Base-by-base conservation (phyloP, 306 rosid species). In the Medicago lupulina region DNA sequence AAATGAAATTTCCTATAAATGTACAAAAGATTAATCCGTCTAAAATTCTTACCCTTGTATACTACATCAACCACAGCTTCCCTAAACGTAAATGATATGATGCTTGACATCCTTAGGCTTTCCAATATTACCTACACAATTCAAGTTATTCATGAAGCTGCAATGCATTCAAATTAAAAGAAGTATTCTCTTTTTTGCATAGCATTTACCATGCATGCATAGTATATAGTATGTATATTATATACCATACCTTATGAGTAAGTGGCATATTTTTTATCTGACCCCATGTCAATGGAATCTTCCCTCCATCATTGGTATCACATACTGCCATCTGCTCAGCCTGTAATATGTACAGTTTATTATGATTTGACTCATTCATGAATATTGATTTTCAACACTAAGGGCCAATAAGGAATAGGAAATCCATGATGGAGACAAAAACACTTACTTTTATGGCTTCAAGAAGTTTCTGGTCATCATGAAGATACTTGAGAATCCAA, bases 401-500 rank as follows among this genome's bases (percentile, higher is more conserved):
- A 58, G 63, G 82, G 71, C 60, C 79, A 62, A 73, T 66, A 15
- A 13, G 38, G 78, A 85, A 61, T 21, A 50, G 70, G 13, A 62
- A 62, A 83, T 58, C 36, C 46, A 46, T 60, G 19, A 61, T 59
- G 44, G 38, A 38, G 71, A 65, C 58, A 55, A 76, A 13, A 41
- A 63, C 6, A 50, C 72, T 62, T 73, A 36, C 98, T 80, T 84
- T 85, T 2, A 91, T 80, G 58, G 89, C 87, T 77, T 88, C 87
- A 77, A 94, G 91, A 81, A 91, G 92, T 75, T 88, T 90, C 55
- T 61, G 92, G 79, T 91, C 84, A 67, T 94, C 97, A 61, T 94
- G 87, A 77, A 94, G 94, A 60, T 88, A 94, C 78, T 88, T 94
- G 78, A 94, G 96, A 66, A 91, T 87, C 98, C 98, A 94, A 9